These are phyloP conservation scores for Cercospora citrullina DNA, from an alignment of 2,329 filamentous ascomycete species.

Conservation along the genomic window DNA sequence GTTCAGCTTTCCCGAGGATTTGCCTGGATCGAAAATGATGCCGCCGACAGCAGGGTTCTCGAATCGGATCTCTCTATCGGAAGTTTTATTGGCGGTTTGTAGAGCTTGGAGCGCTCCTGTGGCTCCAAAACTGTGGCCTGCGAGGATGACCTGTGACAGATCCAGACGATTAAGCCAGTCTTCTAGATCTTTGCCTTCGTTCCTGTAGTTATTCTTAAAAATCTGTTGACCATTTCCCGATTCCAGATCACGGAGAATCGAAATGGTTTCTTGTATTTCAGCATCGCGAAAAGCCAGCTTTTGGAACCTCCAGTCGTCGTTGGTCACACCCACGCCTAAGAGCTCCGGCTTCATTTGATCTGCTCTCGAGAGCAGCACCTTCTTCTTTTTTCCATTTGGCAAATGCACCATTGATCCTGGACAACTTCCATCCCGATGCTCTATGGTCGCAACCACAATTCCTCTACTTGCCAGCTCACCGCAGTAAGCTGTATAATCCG, in stretches of 20 bases:
- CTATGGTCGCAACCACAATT: conserved; percentile 46
- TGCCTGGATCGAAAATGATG: conserved; percentile 65
- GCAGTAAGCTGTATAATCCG: conserved; percentile 47
- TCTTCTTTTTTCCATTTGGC: conserved; percentile 36
- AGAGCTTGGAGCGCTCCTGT: conserved; percentile 62
- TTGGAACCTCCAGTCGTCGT: conserved; percentile 26
- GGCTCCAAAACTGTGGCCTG: conserved; percentile 65
- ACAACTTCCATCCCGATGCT: conserved; percentile 48
- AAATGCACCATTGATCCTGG: conserved; percentile 44
- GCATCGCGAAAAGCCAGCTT: conserved; percentile 45
- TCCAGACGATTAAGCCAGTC: conserved; percentile 57
- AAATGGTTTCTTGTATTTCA: conserved; percentile 47
- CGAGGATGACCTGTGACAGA: conserved; percentile 55
- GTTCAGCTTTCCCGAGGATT: conserved; percentile 61
- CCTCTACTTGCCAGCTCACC: conserved; percentile 47
- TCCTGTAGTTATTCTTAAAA: conserved; percentile 47
- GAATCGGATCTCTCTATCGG: conserved; percentile 11
- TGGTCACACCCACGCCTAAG: conserved; percentile 18
- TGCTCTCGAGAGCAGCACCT: conserved; percentile 41
- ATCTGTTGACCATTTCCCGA: conserved; percentile 37
- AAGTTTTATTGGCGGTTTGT: conserved; percentile 46
- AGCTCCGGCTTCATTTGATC: conserved; percentile 36
- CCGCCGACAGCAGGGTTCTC: conserved; percentile 53
- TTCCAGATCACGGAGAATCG: conserved; percentile 41
- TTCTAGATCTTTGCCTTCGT: conserved; percentile 48